Evolutionary conservation across 75 land plant species (phyloP), one percentile per base, ranked within the genome.

Genomic region (Sequoia sempervirens): DNA sequence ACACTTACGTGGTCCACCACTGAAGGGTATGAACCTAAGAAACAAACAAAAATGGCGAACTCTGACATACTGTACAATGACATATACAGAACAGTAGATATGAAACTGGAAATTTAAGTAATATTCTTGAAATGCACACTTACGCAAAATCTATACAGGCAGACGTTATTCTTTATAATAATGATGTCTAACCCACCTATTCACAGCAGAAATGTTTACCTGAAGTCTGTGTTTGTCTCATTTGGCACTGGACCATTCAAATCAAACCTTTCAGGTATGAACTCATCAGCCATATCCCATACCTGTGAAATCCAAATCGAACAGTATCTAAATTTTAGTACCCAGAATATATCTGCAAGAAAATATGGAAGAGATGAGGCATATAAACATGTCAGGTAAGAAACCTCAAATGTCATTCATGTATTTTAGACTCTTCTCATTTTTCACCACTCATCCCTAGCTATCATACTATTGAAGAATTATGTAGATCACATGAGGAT

Each of bases 1-100:
- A 90, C 99, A 98, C 85, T 98, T 98, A 0, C 99, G 94, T 8
- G 99, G 98, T 8, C 99, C 99, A 81, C 99, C 99, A 82, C 99
- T 95, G 87, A 98, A 98, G 23, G 99, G 99, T 56, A 98, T 96
- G 86, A 91, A 98, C 83, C 99, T 98, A 70, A 69, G 85, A 79
- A 47, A 86, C 45, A 81, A n/a, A 50, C 54, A 81, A 45, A 30
- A 36, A 80, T 53, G 15, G 50, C 47, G 53, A 80, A 80, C 58
- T 9, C 64, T 34, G 64, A 30, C 40, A 81, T 78, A 45, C 32
- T 45, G 50, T 4, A n/a, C 13, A 78, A 10, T 45, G 80, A 58
- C 61, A 74, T 46, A 45, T 72, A n/a, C 23, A 11, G 18, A 54
- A 82, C 5, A 36, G 18, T 18, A 20, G 61, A 50, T 50, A 50